Evolutionary conservation across 345 rosid genomes (phyloP), one percentile per base, ranked within the genome.

Genomic region (Nasturtium officinale): DNA sequence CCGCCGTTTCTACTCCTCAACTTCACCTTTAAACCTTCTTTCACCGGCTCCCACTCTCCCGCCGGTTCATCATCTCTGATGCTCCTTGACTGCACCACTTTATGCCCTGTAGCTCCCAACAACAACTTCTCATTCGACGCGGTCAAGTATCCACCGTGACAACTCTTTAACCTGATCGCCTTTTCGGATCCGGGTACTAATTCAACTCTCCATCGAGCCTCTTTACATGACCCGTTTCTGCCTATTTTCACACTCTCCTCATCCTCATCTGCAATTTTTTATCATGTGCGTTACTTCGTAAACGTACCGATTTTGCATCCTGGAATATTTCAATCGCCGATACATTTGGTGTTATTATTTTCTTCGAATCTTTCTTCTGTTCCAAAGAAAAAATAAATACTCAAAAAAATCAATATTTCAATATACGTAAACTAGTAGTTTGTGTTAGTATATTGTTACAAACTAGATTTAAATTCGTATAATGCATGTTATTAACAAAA

Each of bases 1-100:
- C 80, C 80, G 13, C 96, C 96, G 68, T 82, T 77, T 15, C 89
- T 74, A 0, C 96, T 86, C 83, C 73, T 84, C 43, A 91, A 77
- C 80, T 81, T 87, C 66, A 81, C 66, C 62, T 26, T 79, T 51
- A 25, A 61, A 17, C 82, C 91, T 37, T 85, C 90, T 32, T 74
- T 78, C 16, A 84, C 45, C 18, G 98, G 96, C 43, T 93, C 91
- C 97, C 98, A 90, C 65, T 85, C 92, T 55, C 87, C 77, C 45
- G 91, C 85, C 2, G 80, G 80, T 29, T 89, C 92, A 28, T 37
- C 75, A 3, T 68, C 80, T 67, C 85, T 76, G 8, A 75, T 67
- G 42, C 86, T 84, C 42, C 79, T 67, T 9, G 89, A 73, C 81
- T 89, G 96, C 38, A 80, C 63, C 42, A 89, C 96, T 72, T 91